Percentiles rank a stretch among this genome's conserved stretches.
These are phyloP conservation scores for Zelonia costaricensis DNA, from an alignment of 208 protist species.

Conservation along the genomic window DNA sequence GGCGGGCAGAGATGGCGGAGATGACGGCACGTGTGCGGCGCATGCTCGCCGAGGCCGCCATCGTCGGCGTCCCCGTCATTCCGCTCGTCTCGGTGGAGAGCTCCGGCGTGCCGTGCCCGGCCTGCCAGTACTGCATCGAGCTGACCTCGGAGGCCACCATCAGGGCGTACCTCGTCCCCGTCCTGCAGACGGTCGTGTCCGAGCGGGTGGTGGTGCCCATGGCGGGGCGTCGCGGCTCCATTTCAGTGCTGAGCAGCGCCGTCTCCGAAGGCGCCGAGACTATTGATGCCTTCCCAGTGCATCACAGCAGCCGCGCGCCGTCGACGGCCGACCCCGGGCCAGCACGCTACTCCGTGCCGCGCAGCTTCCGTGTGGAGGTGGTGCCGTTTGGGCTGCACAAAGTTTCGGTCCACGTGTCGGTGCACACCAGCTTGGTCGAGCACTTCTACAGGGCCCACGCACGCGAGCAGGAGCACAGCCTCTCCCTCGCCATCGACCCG, in stretches of 20 bases:
- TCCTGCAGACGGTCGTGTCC: conserved; percentile 12
- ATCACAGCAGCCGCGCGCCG: neutral
- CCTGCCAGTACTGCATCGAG: conserved; percentile 41
- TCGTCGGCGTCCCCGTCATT: conserved; percentile 19
- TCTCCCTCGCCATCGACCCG: conserved; percentile 27
- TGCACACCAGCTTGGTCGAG: conserved; percentile 28
- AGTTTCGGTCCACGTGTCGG: conserved; percentile 37
- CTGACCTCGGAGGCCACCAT: conserved; percentile 25
- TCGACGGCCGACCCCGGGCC: neutral
- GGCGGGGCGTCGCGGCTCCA: conserved; percentile 14
- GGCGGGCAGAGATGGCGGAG: conserved; percentile 27
- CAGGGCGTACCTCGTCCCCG: conserved; percentile 18
- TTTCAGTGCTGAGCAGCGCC: conserved; percentile 15
- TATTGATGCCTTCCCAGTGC: conserved; percentile 18
- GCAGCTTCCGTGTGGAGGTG: conserved; percentile 37
- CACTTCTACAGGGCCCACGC: conserved; percentile 39
- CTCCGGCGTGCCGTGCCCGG: conserved; percentile 9
- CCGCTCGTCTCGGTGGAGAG: conserved; percentile 1
- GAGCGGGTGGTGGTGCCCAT: conserved; percentile 26
- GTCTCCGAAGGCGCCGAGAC: conserved; percentile 10
- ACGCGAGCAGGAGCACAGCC: conserved; percentile 11
- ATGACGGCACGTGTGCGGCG: conserved; percentile 30
- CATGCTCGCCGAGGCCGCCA: conserved; percentile 17
- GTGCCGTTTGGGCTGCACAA: conserved; percentile 20
- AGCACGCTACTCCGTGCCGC: conserved; percentile 21